Evolutionary conservation across 768 basidiomycete genomes (phyloP).

Genomic region (Inosperma sp.): DNA sequence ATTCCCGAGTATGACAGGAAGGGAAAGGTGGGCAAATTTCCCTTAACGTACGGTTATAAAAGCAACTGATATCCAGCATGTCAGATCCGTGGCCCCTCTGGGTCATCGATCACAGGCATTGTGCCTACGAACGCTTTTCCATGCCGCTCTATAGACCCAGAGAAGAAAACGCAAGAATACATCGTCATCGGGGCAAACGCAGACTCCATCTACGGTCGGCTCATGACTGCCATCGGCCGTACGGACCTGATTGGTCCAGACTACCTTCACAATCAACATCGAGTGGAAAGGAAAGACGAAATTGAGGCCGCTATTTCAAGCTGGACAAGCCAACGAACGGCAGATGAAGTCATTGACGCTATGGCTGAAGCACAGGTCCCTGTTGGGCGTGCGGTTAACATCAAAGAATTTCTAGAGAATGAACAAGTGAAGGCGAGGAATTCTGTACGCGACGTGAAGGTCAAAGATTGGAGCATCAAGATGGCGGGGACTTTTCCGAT

Average conservation of each 20-base stretch:
- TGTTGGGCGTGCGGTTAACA: constrained; percentile 57
- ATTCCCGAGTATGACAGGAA: constrained; percentile 73
- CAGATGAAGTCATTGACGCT: constrained; percentile 48
- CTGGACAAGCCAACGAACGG: constrained; percentile 50
- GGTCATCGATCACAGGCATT: constrained; percentile 70
- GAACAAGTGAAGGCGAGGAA: constrained; percentile 54
- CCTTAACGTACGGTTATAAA: constrained; percentile 5
- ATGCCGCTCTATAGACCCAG: constrained; percentile 45
- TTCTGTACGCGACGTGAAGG: constrained; percentile 55
- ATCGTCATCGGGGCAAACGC: constrained; percentile 72
- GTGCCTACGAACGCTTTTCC: constrained; percentile 75
- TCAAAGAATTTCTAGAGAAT: constrained; percentile 57
- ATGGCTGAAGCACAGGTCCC: constrained; percentile 56
- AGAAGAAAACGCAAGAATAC: constrained; percentile 41
- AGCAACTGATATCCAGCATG: no score
- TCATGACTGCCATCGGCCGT: constrained; percentile 59
- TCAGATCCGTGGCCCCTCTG: constrained; percentile 66
- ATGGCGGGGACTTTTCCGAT: constrained; percentile 64
- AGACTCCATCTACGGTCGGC: constrained; percentile 61
- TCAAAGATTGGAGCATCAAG: constrained; percentile 56
- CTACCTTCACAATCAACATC: constrained; percentile 55
- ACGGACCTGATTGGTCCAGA: constrained; percentile 53
- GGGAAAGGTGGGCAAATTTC: constrained; percentile 41
- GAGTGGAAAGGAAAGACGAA: constrained; percentile 57
- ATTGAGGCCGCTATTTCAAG: constrained; percentile 60